These are phyloP conservation scores for Penicillium janthinellum DNA, from an alignment of 2,329 filamentous ascomycete species.

Conservation along the genomic window DNA sequence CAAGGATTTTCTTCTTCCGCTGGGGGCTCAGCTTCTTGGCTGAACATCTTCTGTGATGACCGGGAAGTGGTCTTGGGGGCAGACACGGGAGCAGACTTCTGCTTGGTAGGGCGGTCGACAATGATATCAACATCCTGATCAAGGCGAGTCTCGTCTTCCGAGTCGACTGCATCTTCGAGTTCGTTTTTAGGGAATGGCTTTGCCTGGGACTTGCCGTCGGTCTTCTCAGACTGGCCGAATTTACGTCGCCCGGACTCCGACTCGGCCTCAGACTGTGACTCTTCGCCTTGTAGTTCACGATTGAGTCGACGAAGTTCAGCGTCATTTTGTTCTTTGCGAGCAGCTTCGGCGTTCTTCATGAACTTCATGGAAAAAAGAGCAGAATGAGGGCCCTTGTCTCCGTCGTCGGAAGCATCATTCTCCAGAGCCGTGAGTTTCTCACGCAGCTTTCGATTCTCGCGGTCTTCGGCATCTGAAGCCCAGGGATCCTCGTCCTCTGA, in stretches of 20 bases:
- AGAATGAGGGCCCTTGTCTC: conserved; percentile 55
- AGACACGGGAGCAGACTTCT: conserved; percentile 19
- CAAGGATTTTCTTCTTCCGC: conserved; percentile 41
- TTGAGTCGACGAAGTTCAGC: conserved; percentile 70
- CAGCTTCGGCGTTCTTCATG: conserved; percentile 85
- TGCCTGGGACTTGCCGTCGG: conserved; percentile 32
- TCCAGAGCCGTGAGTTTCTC: conserved; percentile 53
- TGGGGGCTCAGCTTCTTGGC: conserved; percentile 22
- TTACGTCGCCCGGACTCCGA: conserved; percentile 65
- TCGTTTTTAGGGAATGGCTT: conserved; percentile 50
- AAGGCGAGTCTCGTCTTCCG: conserved; percentile 47
- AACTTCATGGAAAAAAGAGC: conserved; percentile 85
- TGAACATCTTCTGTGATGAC: conserved; percentile 15
- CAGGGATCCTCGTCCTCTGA: conserved; percentile 63
- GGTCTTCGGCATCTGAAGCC: conserved; percentile 50
- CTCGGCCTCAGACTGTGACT: conserved; percentile 57
- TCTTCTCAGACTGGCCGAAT: conserved; percentile 39
- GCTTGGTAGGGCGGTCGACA: conserved; percentile 28
- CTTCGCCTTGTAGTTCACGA: conserved; percentile 66
- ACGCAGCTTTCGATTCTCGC: conserved; percentile 39
- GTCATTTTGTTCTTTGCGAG: conserved; percentile 77
- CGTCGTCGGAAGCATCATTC: conserved; percentile 45
- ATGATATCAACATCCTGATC: conserved; percentile 42
- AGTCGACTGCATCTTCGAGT: conserved; percentile 62
- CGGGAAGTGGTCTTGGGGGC: conserved; percentile 24